phyloP scores from a whole-genome alignment of 495 filamentous ascomycete species.

The Penicillium angulare region DNA sequence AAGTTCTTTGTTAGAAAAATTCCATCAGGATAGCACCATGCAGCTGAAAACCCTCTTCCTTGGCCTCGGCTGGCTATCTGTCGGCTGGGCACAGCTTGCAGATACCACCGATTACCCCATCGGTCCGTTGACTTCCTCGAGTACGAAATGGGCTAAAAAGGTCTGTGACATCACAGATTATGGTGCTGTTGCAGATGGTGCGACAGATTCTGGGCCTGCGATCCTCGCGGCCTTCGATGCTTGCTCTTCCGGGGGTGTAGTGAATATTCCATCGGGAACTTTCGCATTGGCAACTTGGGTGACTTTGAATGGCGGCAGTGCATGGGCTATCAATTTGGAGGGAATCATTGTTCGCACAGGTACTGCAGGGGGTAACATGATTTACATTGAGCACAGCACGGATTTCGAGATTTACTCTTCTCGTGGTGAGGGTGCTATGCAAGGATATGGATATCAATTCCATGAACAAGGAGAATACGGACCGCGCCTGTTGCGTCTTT shows the following conservation, averaged over 20 bases:
- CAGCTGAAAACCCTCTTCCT: slow-evolving; percentile 4
- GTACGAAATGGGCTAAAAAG: slow-evolving; percentile 19
- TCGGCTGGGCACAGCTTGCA: slow-evolving; percentile 8
- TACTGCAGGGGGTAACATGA: slow-evolving; percentile 41
- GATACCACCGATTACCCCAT: slow-evolving; percentile 17
- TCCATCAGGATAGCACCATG: slow-evolving; percentile 8
- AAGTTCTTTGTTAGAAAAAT: too few relatives aligned
- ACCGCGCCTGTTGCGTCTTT: slow-evolving; percentile 30
- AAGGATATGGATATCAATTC: slow-evolving; percentile 43
- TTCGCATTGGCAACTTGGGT: slow-evolving; percentile 26
- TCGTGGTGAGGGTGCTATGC: slow-evolving; percentile 40
- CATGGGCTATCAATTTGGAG: slow-evolving; percentile 41
- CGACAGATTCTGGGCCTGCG: slow-evolving; percentile 41
- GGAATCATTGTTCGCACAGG: slow-evolving; percentile 41
- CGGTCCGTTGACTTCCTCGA: slow-evolving; percentile 30
- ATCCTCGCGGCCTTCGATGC: slow-evolving; percentile 37
- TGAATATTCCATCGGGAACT: slow-evolving; percentile 24
- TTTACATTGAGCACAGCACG: slow-evolving; percentile 39
- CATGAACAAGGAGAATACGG: slow-evolving; percentile 18
- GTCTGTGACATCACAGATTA: slow-evolving; percentile 22
- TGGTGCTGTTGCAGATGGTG: slow-evolving; percentile 27
- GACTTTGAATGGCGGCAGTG: slow-evolving; percentile 29
- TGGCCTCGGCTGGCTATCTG: slow-evolving; percentile 5
- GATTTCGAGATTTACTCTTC: slow-evolving; percentile 46
- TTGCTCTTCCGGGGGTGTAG: slow-evolving; percentile 28